Base-by-base conservation (phyloP, 257 asterid genomes). In the Solanum ossicruentum region DNA sequence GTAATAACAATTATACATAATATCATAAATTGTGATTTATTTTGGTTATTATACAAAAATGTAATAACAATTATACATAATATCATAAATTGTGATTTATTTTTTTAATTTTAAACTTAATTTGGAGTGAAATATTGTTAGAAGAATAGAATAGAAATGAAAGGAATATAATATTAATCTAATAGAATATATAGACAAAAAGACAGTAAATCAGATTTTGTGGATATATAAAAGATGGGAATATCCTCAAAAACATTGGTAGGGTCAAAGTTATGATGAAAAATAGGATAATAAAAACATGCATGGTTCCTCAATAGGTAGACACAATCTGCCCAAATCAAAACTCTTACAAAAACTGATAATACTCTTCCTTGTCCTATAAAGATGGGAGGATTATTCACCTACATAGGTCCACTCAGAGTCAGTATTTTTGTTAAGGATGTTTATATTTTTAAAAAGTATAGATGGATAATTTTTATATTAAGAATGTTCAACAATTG, bases 211-310 rank as follows among this genome's bases (percentile, higher is more conserved):
- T 8, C 28, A 16, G 77, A 81, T 36, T 49, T 82, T 57, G 80
- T 61, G 70, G 69, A 75, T 60, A 80, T 80, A 72, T 39, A 32
- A 81, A 70, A 54, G 75, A 85, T 67, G 83, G 73, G 78, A 81
- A 57, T 70, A 80, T 85, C 49, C 49, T 81, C 23, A 73, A 58
- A 66, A 85, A 70, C 70, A 83, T 18, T 52, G 63, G 86, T 86
- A 56, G 88, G 88, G 88, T 77, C 88, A 86, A 54, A 78, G 82
- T 66, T 70, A 84, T 86, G 69, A 84, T 84, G 85, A 75, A 84
- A 79, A 84, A 63, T 84, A 32, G 49, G 85, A 84, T 79, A 58
- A 36, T 15, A 11, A 81, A 86, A 84, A 84, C 86, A 86, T 84
- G 85, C 54, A 66, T 83, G 77, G 84, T 66, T 66, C 80, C 55